Conservation (phyloP, 495 filamentous ascomycete genomes). For the Aspergillus steynii region DNA sequence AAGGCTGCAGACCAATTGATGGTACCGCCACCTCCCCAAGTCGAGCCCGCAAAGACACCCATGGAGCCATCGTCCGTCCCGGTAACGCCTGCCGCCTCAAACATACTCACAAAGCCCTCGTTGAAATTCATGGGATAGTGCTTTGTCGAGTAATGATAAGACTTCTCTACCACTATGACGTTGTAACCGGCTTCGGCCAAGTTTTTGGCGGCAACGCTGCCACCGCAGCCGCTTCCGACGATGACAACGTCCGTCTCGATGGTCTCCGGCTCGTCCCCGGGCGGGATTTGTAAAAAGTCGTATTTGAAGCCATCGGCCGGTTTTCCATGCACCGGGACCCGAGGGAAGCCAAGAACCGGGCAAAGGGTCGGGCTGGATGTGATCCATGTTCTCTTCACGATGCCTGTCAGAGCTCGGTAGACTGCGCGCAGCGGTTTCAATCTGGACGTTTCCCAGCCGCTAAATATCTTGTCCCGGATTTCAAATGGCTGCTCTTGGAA, state of each 20-base stretch:
- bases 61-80: slow-evolving; percentile 64
- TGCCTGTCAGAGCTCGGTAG: slow-evolving; percentile 53
- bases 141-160: slow-evolving; percentile 68
- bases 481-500: slow-evolving; percentile 62
- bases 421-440: slow-evolving; percentile 57
- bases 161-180: slow-evolving; percentile 83
- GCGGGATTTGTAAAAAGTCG: slow-evolving; percentile 52
- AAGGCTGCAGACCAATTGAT: slow-evolving; percentile 87
- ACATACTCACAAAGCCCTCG: slow-evolving; percentile 60
- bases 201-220: slow-evolving; percentile 79
- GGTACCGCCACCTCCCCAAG: slow-evolving; percentile 85
- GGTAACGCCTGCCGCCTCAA: slow-evolving; percentile 55
- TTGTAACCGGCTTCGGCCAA: slow-evolving; percentile 71
- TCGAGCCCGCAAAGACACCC: slow-evolving; percentile 64
- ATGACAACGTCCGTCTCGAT: slow-evolving; percentile 82
- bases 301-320: slow-evolving; percentile 56
- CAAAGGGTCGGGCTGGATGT: slow-evolving; percentile 57
- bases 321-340: slow-evolving; percentile 60
- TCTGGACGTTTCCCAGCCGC: slow-evolving; percentile 58
- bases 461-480: slow-evolving; percentile 60
- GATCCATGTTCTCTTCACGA: slow-evolving; percentile 61
- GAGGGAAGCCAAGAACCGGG: slow-evolving; percentile 61
- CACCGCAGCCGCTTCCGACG: slow-evolving; percentile 85
- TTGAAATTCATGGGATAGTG: slow-evolving; percentile 71
- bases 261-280: slow-evolving; percentile 46